Base-by-base conservation (phyloP, 306 rosid genomes). In the Vigna reflexopilosa region DNA sequence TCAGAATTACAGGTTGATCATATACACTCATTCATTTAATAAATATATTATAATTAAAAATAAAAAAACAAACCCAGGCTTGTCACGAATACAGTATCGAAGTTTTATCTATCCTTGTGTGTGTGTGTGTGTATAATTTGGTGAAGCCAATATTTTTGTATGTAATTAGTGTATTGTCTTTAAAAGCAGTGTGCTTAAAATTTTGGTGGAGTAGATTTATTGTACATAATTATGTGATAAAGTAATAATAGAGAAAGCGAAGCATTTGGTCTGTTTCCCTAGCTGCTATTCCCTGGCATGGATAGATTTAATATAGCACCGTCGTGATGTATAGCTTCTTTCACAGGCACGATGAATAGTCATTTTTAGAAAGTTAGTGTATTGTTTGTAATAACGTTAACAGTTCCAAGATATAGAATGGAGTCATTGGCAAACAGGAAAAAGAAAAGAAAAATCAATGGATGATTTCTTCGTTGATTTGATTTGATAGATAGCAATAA, bases 401-500 rank as follows among this genome's bases (percentile, higher is more conserved):
- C 6, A 57, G 52, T 62, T 48, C 20, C 45, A 58, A 69, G 9
- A 57, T 15, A 45, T 45, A 11, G 10, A 40, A 34, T 69, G 42
- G 72, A 71, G 45, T 30, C 52, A 52, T 34, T 20, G 26, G 73
- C 28, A 61, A 38, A 51, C 32, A 40, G 49, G 52, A 32, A 47
- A 55, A 61, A 76, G 30, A 48, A 71, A 40, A 40, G 45, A 40
- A 73, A 58, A 45, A 45, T 12, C 1, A 11, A 48, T 76, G 6
- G 47, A 69, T 13, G 52, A 76, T 76, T 40, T 65, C 3, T 70
- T 12, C 71, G 6, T 70, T 81, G 77, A 50, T 50, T 51, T 79
- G 78, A 77, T 71, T 70, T 54, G 77, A 76, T 66, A 14, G 59
- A 80, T 62, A 45, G 75, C 58, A 68, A 52, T 72, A 64, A 16